Percentiles rank a stretch among this genome's conserved stretches.
These are phyloP conservation scores for Pichia sp. DNA, from an alignment of 1,139 yeast species.

Conservation along the genomic window DNA sequence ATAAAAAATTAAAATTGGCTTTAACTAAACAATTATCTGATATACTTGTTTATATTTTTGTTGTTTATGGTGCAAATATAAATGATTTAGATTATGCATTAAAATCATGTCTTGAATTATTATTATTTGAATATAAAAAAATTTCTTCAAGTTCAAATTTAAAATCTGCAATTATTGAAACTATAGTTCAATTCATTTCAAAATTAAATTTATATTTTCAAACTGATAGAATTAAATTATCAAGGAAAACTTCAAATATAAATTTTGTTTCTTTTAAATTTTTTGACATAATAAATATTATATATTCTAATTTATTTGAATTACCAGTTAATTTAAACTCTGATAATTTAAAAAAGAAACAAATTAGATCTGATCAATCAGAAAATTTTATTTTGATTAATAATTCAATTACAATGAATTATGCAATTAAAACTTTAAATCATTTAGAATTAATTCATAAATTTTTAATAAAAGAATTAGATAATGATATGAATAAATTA, in stretches of 20 bases:
- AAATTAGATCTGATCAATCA: slow-evolving; percentile 3
- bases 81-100: slow-evolving; percentile 23
- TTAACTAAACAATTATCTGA: slow-evolving; percentile 28
- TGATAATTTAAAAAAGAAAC: slow-evolving; percentile 10
- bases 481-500: slow-evolving; percentile 28
- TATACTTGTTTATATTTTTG: slow-evolving; percentile 26
- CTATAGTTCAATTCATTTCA: slow-evolving; percentile 26
- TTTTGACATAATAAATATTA: slow-evolving; percentile 23
- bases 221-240: slow-evolving; percentile 22
- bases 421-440: slow-evolving; percentile 20
- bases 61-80: slow-evolving; percentile 25
- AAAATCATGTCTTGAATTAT: slow-evolving; percentile 19
- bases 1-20: slow-evolving; percentile 25
- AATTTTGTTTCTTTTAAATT: slow-evolving; percentile 27
- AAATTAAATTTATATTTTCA: slow-evolving; percentile 26
- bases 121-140: slow-evolving; percentile 22
- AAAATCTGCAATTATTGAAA: slow-evolving; percentile 26
- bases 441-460: slow-evolving; percentile 25
- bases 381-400: slow-evolving; percentile 13
- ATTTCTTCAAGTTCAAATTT: slow-evolving; percentile 14
- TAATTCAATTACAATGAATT: slow-evolving; percentile 17
- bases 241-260: slow-evolving; percentile 10
- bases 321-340: slow-evolving; percentile 6
- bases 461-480: slow-evolving; percentile 26
- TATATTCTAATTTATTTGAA: slow-evolving; percentile 23